Evolutionary conservation across 768 basidiomycete species (phyloP).

Genomic region (Suillus lakei): DNA sequence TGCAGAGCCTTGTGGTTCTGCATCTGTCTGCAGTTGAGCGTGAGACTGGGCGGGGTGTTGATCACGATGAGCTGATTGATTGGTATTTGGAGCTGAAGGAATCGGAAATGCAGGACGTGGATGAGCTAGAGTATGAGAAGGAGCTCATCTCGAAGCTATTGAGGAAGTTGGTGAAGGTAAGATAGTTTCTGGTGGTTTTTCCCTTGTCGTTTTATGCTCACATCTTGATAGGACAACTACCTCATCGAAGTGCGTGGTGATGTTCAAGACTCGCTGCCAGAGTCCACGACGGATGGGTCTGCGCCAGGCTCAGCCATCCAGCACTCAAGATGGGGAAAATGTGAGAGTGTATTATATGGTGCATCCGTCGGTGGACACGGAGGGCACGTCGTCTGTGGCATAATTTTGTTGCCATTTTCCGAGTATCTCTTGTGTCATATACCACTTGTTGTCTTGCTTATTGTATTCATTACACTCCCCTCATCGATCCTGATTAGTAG

Average conservation of each 20-base stretch:
- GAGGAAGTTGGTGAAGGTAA: constrained; percentile 88
- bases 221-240: constrained; percentile 69
- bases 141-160: constrained; percentile 91
- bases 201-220: constrained; percentile 1
- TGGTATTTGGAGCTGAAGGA: constrained; percentile 97
- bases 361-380: constrained; percentile 84
- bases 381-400: constrained; percentile 45
- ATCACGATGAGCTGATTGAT: constrained; percentile 91
- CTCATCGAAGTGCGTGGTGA: constrained; percentile 85
- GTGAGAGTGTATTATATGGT: constrained; percentile 87
- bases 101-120: constrained; percentile 77
- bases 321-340: constrained; percentile 55
- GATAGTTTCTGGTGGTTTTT: constrained; percentile 20
- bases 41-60: constrained; percentile 75
- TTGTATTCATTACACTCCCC: neutral
- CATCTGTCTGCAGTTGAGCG: constrained; percentile 81
- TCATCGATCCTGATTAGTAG: neutral
- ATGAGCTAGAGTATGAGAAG: constrained; percentile 89
- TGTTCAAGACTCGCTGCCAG: constrained; percentile 74
- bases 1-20: constrained; percentile 88
- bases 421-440: neutral
- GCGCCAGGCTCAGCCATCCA: constrained; percentile 48
- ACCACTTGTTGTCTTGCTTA: constrained; percentile 1
- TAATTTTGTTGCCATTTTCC: constrained; percentile 2
- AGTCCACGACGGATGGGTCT: constrained; percentile 65